Conservation (phyloP, 495 filamentous ascomycete species). For the Stereocaulon alpinum region DNA sequence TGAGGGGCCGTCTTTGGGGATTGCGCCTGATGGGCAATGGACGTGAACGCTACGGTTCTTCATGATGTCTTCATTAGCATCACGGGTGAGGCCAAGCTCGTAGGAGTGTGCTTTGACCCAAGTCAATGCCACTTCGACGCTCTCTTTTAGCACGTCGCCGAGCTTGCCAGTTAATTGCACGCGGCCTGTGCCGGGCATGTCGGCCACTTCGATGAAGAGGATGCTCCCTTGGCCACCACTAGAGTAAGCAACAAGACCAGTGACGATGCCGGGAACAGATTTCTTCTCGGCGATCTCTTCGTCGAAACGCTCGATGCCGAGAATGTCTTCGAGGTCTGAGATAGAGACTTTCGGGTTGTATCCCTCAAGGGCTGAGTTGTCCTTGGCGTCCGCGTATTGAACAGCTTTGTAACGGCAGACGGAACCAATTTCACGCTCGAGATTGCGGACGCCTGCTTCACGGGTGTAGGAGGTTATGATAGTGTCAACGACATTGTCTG, state of each 20-base stretch:
- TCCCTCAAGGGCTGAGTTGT: constrained; percentile 52
- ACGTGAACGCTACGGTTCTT: constrained; percentile 90
- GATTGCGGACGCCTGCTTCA: constrained; percentile 92
- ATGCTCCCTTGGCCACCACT: constrained; percentile 91
- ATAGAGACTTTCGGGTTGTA: constrained; percentile 68
- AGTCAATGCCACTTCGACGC: constrained; percentile 85
- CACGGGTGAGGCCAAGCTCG: constrained; percentile 72
- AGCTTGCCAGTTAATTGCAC: constrained; percentile 97
- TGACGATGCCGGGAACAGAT: constrained; percentile 85
- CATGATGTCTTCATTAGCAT: constrained; percentile 87
- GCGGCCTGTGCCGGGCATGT: constrained; percentile 88
- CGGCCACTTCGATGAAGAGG: constrained; percentile 94
- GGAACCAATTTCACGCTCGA: constrained; percentile 90
- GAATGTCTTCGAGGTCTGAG: constrained; percentile 75
- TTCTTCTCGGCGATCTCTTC: constrained; percentile 90
- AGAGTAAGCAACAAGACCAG: constrained; percentile 92
- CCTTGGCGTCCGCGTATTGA: constrained; percentile 81
- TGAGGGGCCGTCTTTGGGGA: constrained; percentile 85
- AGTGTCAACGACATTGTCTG: constrained; percentile 78
- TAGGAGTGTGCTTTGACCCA: constrained; percentile 98
- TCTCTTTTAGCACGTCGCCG: constrained; percentile 96
- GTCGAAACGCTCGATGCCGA: constrained; percentile 90
- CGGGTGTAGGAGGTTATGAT: constrained; percentile 94
- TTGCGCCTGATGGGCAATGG: constrained; percentile 89
- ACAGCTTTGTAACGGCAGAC: constrained; percentile 95